These are phyloP conservation scores for Umbelopsis vinacea DNA, from an alignment of 192 early-diverging fungal genomes.

Conservation along the genomic window DNA sequence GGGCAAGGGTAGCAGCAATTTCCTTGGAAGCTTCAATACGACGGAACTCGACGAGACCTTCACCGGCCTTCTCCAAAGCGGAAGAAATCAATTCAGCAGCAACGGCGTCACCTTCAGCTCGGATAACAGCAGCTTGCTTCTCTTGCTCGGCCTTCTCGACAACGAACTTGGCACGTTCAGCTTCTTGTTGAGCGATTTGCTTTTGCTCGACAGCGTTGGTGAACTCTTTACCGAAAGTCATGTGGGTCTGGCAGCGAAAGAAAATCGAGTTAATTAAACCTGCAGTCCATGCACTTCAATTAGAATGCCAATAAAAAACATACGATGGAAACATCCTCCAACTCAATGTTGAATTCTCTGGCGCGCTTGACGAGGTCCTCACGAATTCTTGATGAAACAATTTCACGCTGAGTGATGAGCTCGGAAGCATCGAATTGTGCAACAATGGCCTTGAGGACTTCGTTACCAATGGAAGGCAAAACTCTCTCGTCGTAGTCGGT, in stretches of 20 bases:
- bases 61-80: slow-evolving; percentile 89
- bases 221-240: slow-evolving; percentile 99
- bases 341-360: slow-evolving; percentile 91
- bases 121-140: slow-evolving; percentile 94
- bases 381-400: slow-evolving; percentile 89
- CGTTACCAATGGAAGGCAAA: slow-evolving; percentile 97
- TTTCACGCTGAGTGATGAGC: slow-evolving; percentile 97
- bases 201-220: slow-evolving; percentile 98
- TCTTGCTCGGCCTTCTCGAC: slow-evolving; percentile 98
- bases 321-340: slow-evolving; percentile 98
- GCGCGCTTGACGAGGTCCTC: slow-evolving; percentile 94
- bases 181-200: slow-evolving; percentile 99
- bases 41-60: slow-evolving; percentile 92
- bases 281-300: background rate
- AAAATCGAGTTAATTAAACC: background rate
- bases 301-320: slow-evolving; percentile 23
- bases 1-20: slow-evolving; percentile 87
- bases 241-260: slow-evolving; percentile 73
- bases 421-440: slow-evolving; percentile 99
- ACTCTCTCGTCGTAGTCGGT: slow-evolving; percentile 97
- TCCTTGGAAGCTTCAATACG: slow-evolving; percentile 98
- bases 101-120: slow-evolving; percentile 96
- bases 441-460: slow-evolving; percentile 96
- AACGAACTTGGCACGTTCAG: slow-evolving; percentile 97
- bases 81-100: slow-evolving; percentile 92